Base-by-base conservation (phyloP, 148 eudicot genomes). In the Chenopodium formosanum region DNA sequence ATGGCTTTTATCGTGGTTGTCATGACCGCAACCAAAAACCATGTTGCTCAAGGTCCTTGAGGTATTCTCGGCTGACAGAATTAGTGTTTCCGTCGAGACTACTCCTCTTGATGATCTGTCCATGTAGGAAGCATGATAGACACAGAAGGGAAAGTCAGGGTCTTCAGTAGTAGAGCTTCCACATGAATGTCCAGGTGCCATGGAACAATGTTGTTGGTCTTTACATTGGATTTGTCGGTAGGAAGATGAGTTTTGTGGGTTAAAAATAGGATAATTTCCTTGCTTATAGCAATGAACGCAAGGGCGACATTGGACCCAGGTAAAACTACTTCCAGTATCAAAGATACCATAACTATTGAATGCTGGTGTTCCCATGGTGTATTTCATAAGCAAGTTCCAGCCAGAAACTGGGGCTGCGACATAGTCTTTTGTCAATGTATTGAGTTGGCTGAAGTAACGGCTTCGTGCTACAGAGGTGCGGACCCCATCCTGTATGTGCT, bases 361-460 rank as follows among this genome's bases (percentile, higher is more conserved):
- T 1, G 78, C 73, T 11, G 86, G 86, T 11, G 83, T 84, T 17
- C 86, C 86, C 34, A 84, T 80, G 19, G 14, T 34, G 78, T 68
- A 84, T 68, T 63, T 80, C 86, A 84, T 80, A n/a, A 84, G 83
- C 83, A 84, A 62, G 83, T 70, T 84, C 83, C 86, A 80, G 75
- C 86, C 83, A 3, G 32, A 70, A 48, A 84, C 56, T 11, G 86
- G 86, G 32, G 86, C 86, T 7, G 72, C 73, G 0, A 76, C 80
- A 13, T 84, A 80, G 29, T 48, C 68, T 31, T 71, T 84, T 44
- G 66, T 8, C 1, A 65, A 16, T 19, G 62, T 74, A 25, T 65
- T 71, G 23, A 76, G 29, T 65, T 84, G 78, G 80, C 83, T 76
- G 60, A 84, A 84, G 65, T 84, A 84, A 7, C 67, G 80, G 25